phyloP scores from a whole-genome alignment of 2,329 filamentous ascomycete species.

The Alternaria atra region DNA sequence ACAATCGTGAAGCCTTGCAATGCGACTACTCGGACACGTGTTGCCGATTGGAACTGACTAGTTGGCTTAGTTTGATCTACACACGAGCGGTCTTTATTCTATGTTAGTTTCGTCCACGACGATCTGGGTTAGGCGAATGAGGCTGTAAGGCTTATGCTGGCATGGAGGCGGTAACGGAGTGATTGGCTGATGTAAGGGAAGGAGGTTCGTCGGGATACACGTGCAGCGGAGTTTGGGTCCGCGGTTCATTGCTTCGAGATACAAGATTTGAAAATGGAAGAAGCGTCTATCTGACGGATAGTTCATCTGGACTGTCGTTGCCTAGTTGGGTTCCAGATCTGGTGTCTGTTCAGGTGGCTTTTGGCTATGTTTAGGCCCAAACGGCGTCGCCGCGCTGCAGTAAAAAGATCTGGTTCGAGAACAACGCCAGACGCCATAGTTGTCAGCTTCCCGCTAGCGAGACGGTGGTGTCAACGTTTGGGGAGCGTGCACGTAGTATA shows the following conservation, averaged over 20 bases:
- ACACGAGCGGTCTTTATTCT: neutral
- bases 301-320: neutral
- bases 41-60: neutral
- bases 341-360: neutral
- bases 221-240: neutral
- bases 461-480: neutral
- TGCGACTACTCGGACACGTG: neutral
- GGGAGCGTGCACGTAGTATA: neutral
- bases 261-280: neutral
- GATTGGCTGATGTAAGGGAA: neutral
- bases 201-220: neutral
- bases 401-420: conserved; percentile 1
- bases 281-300: neutral
- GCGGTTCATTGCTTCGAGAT: neutral
- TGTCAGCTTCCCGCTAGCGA: neutral
- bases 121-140: neutral
- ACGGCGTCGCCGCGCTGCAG: neutral
- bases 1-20: neutral
- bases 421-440: neutral
- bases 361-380: neutral
- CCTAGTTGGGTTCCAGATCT: neutral
- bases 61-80: neutral
- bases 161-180: neutral
- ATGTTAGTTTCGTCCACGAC: neutral
- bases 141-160: neutral